A percentile compares a stretch with the other conserved stretches of the same genome.
Evolutionary conservation across 352 stramenopile genomes (phyloP).

Genomic region (Thraustochytrium striatum): DNA sequence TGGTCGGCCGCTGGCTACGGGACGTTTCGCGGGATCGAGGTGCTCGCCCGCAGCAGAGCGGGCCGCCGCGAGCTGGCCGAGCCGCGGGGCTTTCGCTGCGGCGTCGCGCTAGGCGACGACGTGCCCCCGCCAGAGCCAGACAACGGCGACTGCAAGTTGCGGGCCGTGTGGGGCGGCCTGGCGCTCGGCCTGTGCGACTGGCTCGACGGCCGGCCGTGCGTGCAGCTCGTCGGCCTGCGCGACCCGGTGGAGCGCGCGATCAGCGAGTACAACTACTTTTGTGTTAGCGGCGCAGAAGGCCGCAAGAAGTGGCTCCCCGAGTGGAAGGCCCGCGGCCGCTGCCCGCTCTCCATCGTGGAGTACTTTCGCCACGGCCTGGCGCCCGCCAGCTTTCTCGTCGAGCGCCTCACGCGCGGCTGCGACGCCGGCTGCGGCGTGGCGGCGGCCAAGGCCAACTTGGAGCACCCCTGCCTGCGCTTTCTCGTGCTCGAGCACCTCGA

Average conservation of each 20-base stretch:
- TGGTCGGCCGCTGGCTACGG: slow-evolving; percentile 7
- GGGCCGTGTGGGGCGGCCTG: slow-evolving; percentile 37
- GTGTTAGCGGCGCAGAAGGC: slow-evolving; percentile 20
- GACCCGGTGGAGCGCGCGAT: slow-evolving; percentile 35
- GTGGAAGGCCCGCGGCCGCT: neutral
- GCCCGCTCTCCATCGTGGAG: slow-evolving; percentile 43
- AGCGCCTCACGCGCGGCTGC: slow-evolving; percentile 13
- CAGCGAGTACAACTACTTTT: slow-evolving; percentile 51
- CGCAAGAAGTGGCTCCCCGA: slow-evolving; percentile 45
- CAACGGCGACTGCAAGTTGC: neutral
- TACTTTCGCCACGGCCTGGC: slow-evolving; percentile 12
- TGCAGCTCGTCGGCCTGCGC: slow-evolving; percentile 5
- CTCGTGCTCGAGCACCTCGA: slow-evolving; percentile 32
- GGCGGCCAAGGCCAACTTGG: slow-evolving; percentile 29
- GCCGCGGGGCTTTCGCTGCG: neutral
- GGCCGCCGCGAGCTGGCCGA: neutral
- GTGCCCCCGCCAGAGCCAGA: too few species aligned
- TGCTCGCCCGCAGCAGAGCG: neutral
- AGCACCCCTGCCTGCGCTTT: slow-evolving; percentile 35
- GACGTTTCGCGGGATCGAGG: neutral
- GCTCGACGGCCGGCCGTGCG: slow-evolving; percentile 5
- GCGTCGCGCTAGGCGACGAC: neutral
- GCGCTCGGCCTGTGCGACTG: slow-evolving; percentile 44
- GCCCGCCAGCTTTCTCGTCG: slow-evolving; percentile 22
- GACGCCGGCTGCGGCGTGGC: neutral